Conservation (phyloP, 2,329 filamentous ascomycete genomes). For the Ophiocordyceps australis region DNA sequence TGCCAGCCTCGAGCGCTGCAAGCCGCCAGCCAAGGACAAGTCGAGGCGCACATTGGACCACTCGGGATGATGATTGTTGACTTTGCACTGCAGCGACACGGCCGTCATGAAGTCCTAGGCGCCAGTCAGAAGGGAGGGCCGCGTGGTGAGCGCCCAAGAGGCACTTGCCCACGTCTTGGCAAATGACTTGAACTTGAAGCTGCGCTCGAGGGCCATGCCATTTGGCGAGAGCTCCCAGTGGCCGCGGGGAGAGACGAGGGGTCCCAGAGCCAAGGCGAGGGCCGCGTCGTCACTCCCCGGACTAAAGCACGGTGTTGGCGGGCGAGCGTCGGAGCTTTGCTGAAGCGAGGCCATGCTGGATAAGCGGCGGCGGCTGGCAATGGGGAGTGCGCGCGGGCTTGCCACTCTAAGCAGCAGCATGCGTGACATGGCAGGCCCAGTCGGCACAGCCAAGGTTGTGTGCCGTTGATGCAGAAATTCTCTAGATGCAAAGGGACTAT, state of each 20-base stretch:
- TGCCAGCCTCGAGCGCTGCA: too few relatives aligned
- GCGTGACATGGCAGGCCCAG: too few relatives aligned
- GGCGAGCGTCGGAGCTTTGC: too few relatives aligned
- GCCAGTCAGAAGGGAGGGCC: not conserved
- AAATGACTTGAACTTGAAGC: constrained; percentile 47
- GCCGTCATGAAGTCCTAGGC: constrained; percentile 61
- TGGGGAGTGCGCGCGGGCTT: too few relatives aligned
- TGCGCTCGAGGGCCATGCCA: constrained; percentile 38
- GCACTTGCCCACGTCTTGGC: constrained; percentile 44
- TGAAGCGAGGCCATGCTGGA: too few relatives aligned
- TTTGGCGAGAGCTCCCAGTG: constrained; percentile 31
- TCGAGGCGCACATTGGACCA: constrained; percentile 45
- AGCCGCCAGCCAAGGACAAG: too few relatives aligned
- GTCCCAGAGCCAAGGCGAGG: constrained; percentile 15
- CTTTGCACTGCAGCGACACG: constrained; percentile 48
- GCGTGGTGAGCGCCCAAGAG: not conserved
- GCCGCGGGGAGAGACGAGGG: constrained; percentile 17
- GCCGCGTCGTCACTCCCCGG: constrained; percentile 22
- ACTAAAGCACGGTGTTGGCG: constrained; percentile 25
- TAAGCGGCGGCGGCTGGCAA: too few relatives aligned
- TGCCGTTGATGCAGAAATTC: too few relatives aligned
- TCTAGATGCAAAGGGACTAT: too few relatives aligned
- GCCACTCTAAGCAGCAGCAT: too few relatives aligned
- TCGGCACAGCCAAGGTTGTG: too few relatives aligned
- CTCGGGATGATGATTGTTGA: constrained; percentile 55